Evolutionary conservation across 2,329 filamentous ascomycete genomes (phyloP), one percentile per base, ranked within the genome.

Genomic region (Emericellopsis atlantica): DNA sequence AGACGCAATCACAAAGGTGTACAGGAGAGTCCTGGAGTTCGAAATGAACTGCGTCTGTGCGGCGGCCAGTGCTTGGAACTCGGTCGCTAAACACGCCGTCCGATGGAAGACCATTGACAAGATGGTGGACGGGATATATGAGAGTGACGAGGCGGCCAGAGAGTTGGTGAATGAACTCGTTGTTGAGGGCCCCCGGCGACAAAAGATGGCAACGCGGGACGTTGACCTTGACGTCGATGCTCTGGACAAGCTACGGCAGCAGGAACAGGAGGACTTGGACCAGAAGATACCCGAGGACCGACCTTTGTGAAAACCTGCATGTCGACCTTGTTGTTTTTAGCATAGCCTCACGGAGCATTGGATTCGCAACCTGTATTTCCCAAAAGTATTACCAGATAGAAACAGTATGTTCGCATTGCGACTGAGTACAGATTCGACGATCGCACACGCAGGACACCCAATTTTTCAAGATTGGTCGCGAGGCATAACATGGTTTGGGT

Each of bases 21-120:
- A 57, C 45, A 52, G 56, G 16, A 49, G 46, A 12, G 49, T 61
- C 5, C 51, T 62, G 22, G 60, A 62, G 42, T 56, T 59, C 40
- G 58, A 62, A 47, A 62, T 62, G 60, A 62, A 61, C 40, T 58
- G 55, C 47, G 55, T 62, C 9, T 62, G 59, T 43, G 60, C 60
- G 6, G 49, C 58, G 14, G 59, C 58, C 4, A 58, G 56, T 43
- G 51, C 54, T 10, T 62, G 58, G 57, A 61, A 62, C 37, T 49
- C 52, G 22, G 58, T 53, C 1, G 59, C 57, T 4, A 57, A 56
- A 41, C 60, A 62, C 33, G 55, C 60, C 9, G 58, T 62, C 21
- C 49, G 54, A 36, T 62, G 60, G 58, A 45, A 54, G 23, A 53
- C 47, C 26, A 48, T 61, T 42, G 47, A 44, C 21, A 41, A 45